A percentile compares a stretch with the other conserved stretches of the same genome.
phyloP scores from a whole-genome alignment of 257 asterid species.

The Fraxinus quadrangulata region DNA sequence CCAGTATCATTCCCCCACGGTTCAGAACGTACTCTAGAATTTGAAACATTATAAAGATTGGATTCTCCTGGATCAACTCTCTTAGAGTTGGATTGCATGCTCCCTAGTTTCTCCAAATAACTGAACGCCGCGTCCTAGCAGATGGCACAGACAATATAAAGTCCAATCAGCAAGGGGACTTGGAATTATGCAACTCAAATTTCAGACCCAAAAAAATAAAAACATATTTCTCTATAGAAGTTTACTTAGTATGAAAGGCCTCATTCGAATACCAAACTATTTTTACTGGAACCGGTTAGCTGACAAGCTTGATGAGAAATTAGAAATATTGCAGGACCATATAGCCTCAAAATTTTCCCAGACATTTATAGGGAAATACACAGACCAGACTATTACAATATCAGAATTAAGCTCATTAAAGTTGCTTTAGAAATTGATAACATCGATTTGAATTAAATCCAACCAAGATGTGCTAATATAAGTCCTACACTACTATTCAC shows the following conservation, averaged over 20 bases:
- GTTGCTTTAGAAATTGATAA: background rate
- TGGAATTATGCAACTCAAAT: background rate
- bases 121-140: slow-evolving; percentile 26
- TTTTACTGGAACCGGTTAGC: slow-evolving; percentile 1
- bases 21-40: slow-evolving; percentile 44
- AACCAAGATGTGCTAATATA: background rate
- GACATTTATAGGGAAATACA: background rate
- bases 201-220: background rate
- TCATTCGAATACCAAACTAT: slow-evolving; percentile 12
- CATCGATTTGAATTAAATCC: slow-evolving; percentile 7
- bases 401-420: background rate
- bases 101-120: slow-evolving; percentile 31
- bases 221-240: background rate
- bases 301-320: background rate
- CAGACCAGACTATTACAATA: background rate
- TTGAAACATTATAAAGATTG: slow-evolving; percentile 37
- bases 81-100: slow-evolving; percentile 65
- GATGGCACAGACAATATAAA: slow-evolving; percentile 21
- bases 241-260: background rate
- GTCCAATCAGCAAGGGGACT: slow-evolving; percentile 4
- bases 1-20: slow-evolving; percentile 58
- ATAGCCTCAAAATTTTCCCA: background rate
- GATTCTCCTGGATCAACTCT: slow-evolving; percentile 45
- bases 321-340: background rate
- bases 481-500: background rate